Evolutionary conservation across 305 asterid species (phyloP), one percentile per base, ranked within the genome.

Genomic region (Solanum aculeatissimum): DNA sequence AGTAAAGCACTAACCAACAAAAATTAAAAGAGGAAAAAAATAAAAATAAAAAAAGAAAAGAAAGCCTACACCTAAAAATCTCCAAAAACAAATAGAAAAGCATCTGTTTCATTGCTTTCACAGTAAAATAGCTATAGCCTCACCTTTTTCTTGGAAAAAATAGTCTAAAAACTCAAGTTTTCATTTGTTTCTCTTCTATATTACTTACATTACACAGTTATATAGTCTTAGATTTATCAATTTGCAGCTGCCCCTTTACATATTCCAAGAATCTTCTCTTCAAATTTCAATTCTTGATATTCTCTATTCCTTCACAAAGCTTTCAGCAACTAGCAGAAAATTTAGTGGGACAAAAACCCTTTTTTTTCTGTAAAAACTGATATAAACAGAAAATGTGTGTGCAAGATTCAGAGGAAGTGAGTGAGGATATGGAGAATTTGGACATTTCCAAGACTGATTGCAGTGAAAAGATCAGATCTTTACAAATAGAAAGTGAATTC

Each of bases 351-450:
- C 62, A 35, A 9, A 2, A 23, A 2, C 18, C 4, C 15, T 19
- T 43, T 40, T 3, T 35, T 8, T 3, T 15, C 15, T 45, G 23
- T 60, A 21, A 60, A 81, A 81, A 45, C 38, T 58, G 16, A n/a
- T 66, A 54, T 47, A 51, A 18, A 45, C 35, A 71, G 87, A 80
- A 62, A 62, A 92, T 93, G 98, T 91, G 97, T 85, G 92, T 95
- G 49, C 97, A 92, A 88, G 98, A 92, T 83, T 91, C 92, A 47
- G 97, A 94, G 88, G 92, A 90, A 89, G 93, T 88, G 81, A 88
- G 85, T 58, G 93, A 88, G 43, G 92, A 83, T 81, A 91, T 89
- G 92, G 95, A 93, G 62, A 91, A 88, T 77, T 81, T 89, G 88
- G 90, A 85, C 32, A 84, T 93, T 65, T 89, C 91, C 13, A 86